phyloP scores from a whole-genome alignment of 495 filamentous ascomycete species.

The Penicillium pulvis region DNA sequence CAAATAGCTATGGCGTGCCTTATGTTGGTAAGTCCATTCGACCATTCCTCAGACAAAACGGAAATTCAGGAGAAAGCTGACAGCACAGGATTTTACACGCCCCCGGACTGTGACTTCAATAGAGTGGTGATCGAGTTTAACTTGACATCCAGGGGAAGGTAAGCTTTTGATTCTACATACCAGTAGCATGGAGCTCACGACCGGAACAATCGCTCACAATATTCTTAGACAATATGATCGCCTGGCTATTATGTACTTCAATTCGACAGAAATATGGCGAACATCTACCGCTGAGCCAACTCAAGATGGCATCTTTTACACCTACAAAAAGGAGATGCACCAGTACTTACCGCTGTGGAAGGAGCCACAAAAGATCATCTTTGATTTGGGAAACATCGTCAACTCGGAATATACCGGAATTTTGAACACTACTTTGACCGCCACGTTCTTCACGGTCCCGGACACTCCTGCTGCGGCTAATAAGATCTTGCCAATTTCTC shows the following conservation, averaged over 20 bases:
- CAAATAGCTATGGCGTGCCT: neutral
- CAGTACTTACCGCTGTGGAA: slow-evolving; percentile 3
- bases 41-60: neutral
- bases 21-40: neutral
- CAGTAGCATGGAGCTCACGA: neutral
- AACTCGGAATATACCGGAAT: slow-evolving; percentile 4
- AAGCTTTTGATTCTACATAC: neutral
- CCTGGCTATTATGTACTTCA: neutral
- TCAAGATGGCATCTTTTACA: neutral
- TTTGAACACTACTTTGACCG: slow-evolving; percentile 1
- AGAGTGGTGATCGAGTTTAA: slow-evolving; percentile 1
- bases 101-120: slow-evolving; percentile 4
- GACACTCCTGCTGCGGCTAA: slow-evolving; percentile 1
- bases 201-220: neutral
- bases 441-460: neutral
- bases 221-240: neutral
- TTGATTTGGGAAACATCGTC: slow-evolving; percentile 1
- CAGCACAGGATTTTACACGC: neutral
- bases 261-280: slow-evolving; percentile 1
- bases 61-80: neutral
- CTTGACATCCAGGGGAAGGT: slow-evolving; percentile 3
- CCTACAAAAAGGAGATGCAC: slow-evolving; percentile 5
- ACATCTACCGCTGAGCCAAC: slow-evolving; percentile 5
- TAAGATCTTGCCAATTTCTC: slow-evolving; percentile 1
- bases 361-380: slow-evolving; percentile 1